These are phyloP conservation scores for Parathielavia appendiculata DNA, from an alignment of 495 filamentous ascomycete genomes.

Conservation along the genomic window DNA sequence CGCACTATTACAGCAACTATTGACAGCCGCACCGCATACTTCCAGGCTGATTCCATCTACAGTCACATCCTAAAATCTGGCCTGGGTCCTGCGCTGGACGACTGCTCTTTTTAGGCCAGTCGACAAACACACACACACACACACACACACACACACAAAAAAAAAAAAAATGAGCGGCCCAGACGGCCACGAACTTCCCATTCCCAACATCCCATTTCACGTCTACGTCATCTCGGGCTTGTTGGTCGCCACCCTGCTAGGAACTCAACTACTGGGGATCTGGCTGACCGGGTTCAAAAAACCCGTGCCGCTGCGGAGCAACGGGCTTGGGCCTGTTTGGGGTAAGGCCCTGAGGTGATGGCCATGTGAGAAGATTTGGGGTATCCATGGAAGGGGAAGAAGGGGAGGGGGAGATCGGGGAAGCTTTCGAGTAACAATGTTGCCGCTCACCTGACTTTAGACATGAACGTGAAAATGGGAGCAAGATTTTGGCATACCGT, in stretches of 20 bases:
- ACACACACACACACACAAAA: neutral
- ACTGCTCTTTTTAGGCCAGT: too few relatives aligned
- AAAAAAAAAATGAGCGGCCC: neutral
- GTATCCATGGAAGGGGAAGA: too few relatives aligned
- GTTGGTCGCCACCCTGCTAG: constrained; percentile 1
- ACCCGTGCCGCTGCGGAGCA: neutral
- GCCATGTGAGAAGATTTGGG: neutral
- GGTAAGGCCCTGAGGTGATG: neutral
- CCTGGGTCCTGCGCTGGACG: too few relatives aligned
- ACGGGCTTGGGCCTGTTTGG: neutral
- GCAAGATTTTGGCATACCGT: too few relatives aligned
- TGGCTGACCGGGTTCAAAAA: constrained; percentile 15
- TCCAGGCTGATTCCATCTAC: too few relatives aligned
- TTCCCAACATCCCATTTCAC: constrained; percentile 11
- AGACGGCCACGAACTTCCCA: constrained; percentile 1
- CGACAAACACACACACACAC: neutral
- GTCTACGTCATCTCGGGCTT: constrained; percentile 15
- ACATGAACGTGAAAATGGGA: too few relatives aligned
- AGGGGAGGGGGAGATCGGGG: too few relatives aligned
- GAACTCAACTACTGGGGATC: constrained; percentile 2
- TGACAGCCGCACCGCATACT: too few relatives aligned
- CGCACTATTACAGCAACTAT: too few relatives aligned
- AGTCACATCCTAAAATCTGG: too few relatives aligned
- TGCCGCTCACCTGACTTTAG: too few relatives aligned
- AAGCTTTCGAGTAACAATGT: too few relatives aligned